Conservation (phyloP, 306 rosid genomes). For the Acacia confusa region DNA sequence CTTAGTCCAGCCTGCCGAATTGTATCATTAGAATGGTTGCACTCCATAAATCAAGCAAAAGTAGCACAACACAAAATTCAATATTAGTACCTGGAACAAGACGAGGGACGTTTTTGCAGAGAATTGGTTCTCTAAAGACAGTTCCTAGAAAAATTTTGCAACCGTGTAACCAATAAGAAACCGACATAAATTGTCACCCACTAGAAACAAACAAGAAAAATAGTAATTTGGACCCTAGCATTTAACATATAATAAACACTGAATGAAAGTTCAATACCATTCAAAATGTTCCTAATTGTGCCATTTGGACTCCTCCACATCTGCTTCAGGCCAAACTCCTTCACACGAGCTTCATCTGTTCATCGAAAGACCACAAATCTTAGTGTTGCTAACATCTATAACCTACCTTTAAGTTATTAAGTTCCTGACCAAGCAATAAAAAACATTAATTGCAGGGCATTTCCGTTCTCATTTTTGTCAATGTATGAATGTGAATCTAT, state of each 20-base stretch:
- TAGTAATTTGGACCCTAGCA: slow-evolving; percentile 16
- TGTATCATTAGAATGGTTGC: slow-evolving; percentile 30
- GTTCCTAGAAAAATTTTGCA: slow-evolving; percentile 64
- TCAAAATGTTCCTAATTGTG: slow-evolving; percentile 93
- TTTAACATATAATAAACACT: slow-evolving; percentile 14
- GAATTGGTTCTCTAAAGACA: slow-evolving; percentile 96
- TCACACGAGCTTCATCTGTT: slow-evolving; percentile 89
- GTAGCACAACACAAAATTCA: slow-evolving; percentile 1
- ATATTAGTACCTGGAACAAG: slow-evolving; percentile 86
- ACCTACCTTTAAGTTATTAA: not conserved
- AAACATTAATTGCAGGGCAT: not conserved
- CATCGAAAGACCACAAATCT: slow-evolving; percentile 34
- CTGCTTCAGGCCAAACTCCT: slow-evolving; percentile 79
- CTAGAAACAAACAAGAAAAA: slow-evolving; percentile 8
- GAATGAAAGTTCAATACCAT: slow-evolving; percentile 52
- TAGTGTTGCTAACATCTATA: slow-evolving; percentile 18
- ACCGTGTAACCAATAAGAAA: slow-evolving; percentile 9
- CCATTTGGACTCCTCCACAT: slow-evolving; percentile 99
- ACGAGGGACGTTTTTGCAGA: slow-evolving; percentile 93
- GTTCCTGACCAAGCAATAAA: slow-evolving; percentile 2
- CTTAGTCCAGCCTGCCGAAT: slow-evolving; percentile 91
- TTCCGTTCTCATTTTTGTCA: slow-evolving; percentile 12
- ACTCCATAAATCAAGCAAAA: slow-evolving; percentile 22
- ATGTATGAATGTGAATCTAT: not conserved
- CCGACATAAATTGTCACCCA: not conserved